Percentiles rank a stretch among this genome's conserved stretches.
Evolutionary conservation across 2,329 filamentous ascomycete genomes (phyloP).

Genomic region (Colletotrichum coccodes): DNA sequence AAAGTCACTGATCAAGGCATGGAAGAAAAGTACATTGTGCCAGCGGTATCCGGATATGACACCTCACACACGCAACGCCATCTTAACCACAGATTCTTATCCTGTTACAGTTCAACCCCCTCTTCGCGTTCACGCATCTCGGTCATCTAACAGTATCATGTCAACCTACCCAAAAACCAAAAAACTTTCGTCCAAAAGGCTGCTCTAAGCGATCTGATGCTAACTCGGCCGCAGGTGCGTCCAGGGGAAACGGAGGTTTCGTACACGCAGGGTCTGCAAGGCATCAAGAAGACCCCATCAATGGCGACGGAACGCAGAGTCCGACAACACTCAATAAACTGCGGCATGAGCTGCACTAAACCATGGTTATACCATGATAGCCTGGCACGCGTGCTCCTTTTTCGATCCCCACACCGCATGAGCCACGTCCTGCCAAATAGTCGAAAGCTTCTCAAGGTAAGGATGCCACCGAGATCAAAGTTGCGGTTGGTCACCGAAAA

Average conservation of each 20-base stretch:
- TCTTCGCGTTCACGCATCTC: not conserved
- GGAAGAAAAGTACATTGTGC: not conserved
- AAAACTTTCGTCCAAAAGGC: slow-evolving; percentile 3
- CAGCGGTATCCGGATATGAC: not conserved
- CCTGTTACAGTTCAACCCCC: not conserved
- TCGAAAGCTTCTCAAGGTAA: not conserved
- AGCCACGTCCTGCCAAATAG: slow-evolving; percentile 1
- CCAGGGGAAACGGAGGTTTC: not conserved
- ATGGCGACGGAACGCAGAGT: not conserved
- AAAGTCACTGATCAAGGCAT: not conserved
- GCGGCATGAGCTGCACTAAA: slow-evolving; percentile 14
- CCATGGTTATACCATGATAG: slow-evolving; percentile 14
- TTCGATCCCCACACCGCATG: slow-evolving; percentile 5
- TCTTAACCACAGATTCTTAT: not conserved
- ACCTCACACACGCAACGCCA: not conserved
- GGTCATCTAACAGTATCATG: not conserved
- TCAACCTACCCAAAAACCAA: not conserved
- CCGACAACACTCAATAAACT: slow-evolving; percentile 10
- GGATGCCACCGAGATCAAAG: not conserved
- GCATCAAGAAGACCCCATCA: not conserved
- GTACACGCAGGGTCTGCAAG: not conserved
- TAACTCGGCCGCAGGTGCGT: not conserved
- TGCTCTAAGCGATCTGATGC: not conserved
- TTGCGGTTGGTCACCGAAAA: not conserved
- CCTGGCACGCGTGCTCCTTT: slow-evolving; percentile 1